A percentile compares a stretch with the other conserved stretches of the same genome.
phyloP scores from a whole-genome alignment of 2,329 filamentous ascomycete genomes.

The Dactylellina haptotyla region DNA sequence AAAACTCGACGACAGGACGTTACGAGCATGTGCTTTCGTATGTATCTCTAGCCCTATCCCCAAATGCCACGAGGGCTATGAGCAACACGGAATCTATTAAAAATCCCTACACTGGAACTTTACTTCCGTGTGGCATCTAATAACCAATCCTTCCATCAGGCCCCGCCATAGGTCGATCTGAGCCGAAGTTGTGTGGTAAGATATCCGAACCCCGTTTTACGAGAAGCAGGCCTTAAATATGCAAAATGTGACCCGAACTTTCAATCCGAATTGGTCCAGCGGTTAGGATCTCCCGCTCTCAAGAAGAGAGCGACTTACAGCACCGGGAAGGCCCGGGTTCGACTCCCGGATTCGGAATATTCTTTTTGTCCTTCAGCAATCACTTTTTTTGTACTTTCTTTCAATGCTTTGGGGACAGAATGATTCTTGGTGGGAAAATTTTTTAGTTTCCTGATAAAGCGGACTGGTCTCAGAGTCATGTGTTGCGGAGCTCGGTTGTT shows the following conservation, averaged over 20 bases:
- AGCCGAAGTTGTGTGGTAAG: background rate
- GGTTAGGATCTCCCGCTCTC: slow-evolving; percentile 34
- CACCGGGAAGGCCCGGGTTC: slow-evolving; percentile 33
- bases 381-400: background rate
- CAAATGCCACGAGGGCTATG: slow-evolving; percentile 14
- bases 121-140: too few species aligned
- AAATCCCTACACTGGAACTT: too few species aligned
- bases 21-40: background rate
- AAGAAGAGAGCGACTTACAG: background rate
- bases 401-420: background rate
- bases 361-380: slow-evolving; percentile 9
- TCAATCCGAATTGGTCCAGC: slow-evolving; percentile 40
- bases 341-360: slow-evolving; percentile 32
- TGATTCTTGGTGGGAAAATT: background rate
- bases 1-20: too few species aligned
- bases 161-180: background rate
- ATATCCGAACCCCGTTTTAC: background rate
- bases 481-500: background rate
- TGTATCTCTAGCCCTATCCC: background rate
- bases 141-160: background rate
- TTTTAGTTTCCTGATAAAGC: slow-evolving; percentile 7
- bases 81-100: too few species aligned
- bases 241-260: slow-evolving; percentile 3
- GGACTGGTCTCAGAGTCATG: background rate
- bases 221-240: slow-evolving; percentile 6